Percentiles rank a stretch among this genome's conserved stretches.
Evolutionary conservation across 257 asterid species (phyloP).

Genomic region (Solanum virginianum): DNA sequence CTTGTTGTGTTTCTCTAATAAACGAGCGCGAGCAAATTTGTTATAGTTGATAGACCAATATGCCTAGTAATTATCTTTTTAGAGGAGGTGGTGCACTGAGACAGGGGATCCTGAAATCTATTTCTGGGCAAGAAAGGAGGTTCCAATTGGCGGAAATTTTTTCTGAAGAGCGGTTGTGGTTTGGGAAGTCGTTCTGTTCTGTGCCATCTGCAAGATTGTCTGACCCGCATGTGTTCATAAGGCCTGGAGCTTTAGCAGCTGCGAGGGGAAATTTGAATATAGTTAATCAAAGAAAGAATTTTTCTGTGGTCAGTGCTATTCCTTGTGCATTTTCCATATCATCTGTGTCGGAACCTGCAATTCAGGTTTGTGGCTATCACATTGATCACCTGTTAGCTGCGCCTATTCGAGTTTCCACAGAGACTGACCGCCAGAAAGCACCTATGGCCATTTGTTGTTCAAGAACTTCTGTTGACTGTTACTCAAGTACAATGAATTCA

Average conservation of each 20-base stretch:
- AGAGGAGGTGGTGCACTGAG: constrained; percentile 35
- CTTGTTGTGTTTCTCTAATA: constrained; percentile 18
- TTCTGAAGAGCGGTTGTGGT: constrained; percentile 32
- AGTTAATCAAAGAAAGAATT: constrained; percentile 43
- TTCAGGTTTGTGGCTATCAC: constrained; percentile 60
- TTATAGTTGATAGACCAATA: constrained; percentile 22
- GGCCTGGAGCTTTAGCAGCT: constrained; percentile 53
- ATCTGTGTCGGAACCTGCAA: constrained; percentile 74
- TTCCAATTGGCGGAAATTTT: constrained; percentile 28
- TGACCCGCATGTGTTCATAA: constrained; percentile 37
- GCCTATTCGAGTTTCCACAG: constrained; percentile 15
- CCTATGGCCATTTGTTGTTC: constrained; percentile 51
- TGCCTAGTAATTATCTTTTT: constrained; percentile 62
- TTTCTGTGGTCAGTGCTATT: constrained; percentile 55
- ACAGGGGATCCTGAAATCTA: constrained; percentile 38
- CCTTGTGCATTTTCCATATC: constrained; percentile 68
- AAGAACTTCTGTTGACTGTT: constrained; percentile 22
- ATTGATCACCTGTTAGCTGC: constrained; percentile 35
- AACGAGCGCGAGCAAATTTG: constrained; percentile 8
- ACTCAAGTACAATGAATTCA: constrained; percentile 19
- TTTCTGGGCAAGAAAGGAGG: constrained; percentile 30
- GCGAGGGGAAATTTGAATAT: constrained; percentile 49
- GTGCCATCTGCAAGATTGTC: constrained; percentile 24
- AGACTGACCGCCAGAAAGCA: constrained; percentile 15
- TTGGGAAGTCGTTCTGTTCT: constrained; percentile 28